Percentiles rank a stretch among this genome's conserved stretches.
Conservation (phyloP, 768 basidiomycete species). For the Podaxis sp. region DNA sequence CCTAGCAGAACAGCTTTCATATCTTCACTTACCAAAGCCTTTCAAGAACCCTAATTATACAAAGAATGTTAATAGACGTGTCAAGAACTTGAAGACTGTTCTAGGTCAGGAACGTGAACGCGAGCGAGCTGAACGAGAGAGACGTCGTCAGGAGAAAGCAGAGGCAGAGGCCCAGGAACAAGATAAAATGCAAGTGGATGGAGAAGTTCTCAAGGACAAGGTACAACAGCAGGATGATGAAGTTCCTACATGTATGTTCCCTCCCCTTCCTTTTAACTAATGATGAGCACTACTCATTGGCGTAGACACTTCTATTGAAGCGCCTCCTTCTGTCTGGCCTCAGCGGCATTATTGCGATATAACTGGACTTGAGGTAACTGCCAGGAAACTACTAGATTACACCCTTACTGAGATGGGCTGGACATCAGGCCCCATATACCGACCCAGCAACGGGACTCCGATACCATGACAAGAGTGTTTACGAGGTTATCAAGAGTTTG, state of each 20-base stretch:
- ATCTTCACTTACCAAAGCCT: conserved; percentile 61
- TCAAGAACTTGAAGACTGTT: conserved; percentile 78
- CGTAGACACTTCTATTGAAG: conserved; percentile 76
- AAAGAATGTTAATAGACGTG: conserved; percentile 66
- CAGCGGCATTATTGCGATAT: conserved; percentile 81
- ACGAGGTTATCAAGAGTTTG: conserved; percentile 72
- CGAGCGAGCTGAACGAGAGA: conserved; percentile 64
- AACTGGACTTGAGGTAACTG: conserved; percentile 69
- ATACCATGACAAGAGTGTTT: conserved; percentile 85
- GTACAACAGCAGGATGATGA: conserved; percentile 25
- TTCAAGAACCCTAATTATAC: conserved; percentile 74
- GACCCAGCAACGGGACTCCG: conserved; percentile 77
- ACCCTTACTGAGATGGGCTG: not conserved
- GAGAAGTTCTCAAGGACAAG: conserved; percentile 18
- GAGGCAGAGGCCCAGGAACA: conserved; percentile 22
- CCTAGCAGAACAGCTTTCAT: conserved; percentile 71
- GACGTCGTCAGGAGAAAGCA: conserved; percentile 43
- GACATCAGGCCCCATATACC: conserved; percentile 68
- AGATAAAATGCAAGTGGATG: conserved; percentile 52
- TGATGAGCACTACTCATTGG: not conserved
- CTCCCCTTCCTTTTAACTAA: not conserved
- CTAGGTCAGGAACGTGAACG: conserved; percentile 76
- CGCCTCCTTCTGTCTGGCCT: conserved; percentile 77
- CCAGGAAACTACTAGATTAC: not conserved
- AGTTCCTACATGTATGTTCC: conserved; percentile 59